phyloP scores from a whole-genome alignment of 305 asterid genomes.

The Fraxinus nigra region DNA sequence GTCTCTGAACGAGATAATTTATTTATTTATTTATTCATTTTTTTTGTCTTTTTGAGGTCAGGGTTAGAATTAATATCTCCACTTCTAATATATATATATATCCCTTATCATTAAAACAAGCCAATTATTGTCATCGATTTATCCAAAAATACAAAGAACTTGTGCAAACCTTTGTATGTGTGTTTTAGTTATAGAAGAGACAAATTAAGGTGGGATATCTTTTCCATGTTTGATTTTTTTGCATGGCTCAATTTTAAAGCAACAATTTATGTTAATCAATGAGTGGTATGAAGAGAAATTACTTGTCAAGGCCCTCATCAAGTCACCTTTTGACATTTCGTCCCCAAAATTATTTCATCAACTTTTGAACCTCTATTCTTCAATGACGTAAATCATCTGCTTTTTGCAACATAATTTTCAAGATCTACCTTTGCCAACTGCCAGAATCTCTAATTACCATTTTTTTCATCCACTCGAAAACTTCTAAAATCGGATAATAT shows the following conservation, averaged over 20 bases:
- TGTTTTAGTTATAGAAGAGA: constrained; percentile 6
- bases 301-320: constrained; percentile 17
- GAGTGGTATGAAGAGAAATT: background rate
- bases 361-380: background rate
- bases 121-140: background rate
- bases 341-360: background rate
- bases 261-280: constrained; percentile 13
- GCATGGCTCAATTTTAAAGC: constrained; percentile 26
- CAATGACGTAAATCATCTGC: background rate
- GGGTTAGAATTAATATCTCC: too few species aligned
- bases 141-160: background rate
- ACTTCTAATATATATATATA: too few species aligned
- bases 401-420: background rate
- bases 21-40: too few species aligned
- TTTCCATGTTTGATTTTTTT: background rate
- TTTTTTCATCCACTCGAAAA: too few species aligned
- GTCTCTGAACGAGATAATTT: too few species aligned
- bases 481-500: too few species aligned
- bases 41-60: too few species aligned
- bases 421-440: background rate
- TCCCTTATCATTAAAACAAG: too few species aligned
- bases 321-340: constrained; percentile 6
- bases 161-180: background rate
- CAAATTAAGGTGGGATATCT: constrained; percentile 33
- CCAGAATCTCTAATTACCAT: background rate